Conservation (phyloP, 441 rosid genomes). For the Iberis amara region DNA sequence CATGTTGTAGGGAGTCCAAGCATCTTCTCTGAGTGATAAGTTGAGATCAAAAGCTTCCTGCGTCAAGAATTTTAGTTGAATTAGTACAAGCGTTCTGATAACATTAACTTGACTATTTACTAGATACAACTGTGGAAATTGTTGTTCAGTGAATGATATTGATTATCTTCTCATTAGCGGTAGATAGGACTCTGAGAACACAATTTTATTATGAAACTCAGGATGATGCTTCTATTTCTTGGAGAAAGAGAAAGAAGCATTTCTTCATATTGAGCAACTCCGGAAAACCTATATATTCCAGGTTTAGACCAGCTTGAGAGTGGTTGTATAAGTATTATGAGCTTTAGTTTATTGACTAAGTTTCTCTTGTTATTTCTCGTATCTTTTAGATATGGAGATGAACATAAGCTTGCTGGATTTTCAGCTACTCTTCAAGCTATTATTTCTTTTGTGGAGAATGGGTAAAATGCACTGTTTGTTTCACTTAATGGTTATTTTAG, state of each 20-base stretch:
- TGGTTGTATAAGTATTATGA: background rate
- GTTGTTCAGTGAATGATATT: background rate
- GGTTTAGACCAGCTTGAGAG: conserved; percentile 37
- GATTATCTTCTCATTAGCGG: conserved; percentile 2
- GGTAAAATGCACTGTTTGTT: conserved; percentile 41
- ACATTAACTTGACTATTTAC: no score
- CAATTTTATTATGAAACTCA: conserved; percentile 48
- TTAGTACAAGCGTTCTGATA: no score
- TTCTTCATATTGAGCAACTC: conserved; percentile 90
- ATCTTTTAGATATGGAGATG: conserved; percentile 81
- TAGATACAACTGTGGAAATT: background rate
- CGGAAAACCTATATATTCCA: conserved; percentile 98
- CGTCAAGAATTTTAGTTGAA: background rate
- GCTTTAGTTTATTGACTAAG: background rate
- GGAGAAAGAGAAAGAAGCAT: conserved; percentile 99
- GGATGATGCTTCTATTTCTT: conserved; percentile 88
- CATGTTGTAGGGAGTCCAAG: no score
- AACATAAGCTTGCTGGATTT: conserved; percentile 94
- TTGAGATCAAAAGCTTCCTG: conserved; percentile 4
- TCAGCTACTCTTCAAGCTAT: conserved; percentile 98
- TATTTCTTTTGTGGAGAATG: conserved; percentile 94
- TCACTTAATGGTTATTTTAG: background rate
- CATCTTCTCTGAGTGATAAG: background rate
- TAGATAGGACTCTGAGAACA: conserved; percentile 21
- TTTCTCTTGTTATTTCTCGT: background rate